Evolutionary conservation across 2,329 filamentous ascomycete genomes (phyloP).

Genomic region (Botrytis pseudocinerea): DNA sequence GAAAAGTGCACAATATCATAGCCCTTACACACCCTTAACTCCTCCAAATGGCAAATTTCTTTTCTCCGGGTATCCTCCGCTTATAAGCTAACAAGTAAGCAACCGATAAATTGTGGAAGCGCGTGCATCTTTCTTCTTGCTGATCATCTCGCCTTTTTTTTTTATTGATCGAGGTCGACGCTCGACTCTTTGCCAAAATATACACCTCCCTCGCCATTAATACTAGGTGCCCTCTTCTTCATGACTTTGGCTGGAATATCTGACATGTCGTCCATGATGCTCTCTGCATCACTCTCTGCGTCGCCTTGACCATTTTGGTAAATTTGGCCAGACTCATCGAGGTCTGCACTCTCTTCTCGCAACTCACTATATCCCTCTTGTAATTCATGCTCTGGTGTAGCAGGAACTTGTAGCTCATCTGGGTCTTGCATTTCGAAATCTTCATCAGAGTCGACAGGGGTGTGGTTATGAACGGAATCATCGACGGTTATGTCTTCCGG

Average conservation of each 20-base stretch:
- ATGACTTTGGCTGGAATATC: constrained; percentile 7
- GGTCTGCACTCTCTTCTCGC: neutral
- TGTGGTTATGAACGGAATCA: neutral
- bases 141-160: neutral
- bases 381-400: constrained; percentile 9
- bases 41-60: neutral
- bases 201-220: neutral
- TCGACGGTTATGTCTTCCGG: neutral
- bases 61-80: constrained; percentile 14
- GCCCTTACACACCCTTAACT: neutral
- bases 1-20: neutral
- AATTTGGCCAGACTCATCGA: constrained; percentile 6
- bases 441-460: constrained; percentile 1
- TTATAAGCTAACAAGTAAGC: neutral
- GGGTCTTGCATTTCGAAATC: constrained; percentile 12
- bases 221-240: neutral
- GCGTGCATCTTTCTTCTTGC: neutral
- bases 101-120: neutral
- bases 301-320: neutral
- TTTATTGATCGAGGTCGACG: constrained; percentile 5
- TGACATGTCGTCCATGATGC: constrained; percentile 19
- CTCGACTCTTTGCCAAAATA: constrained; percentile 3
- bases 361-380: constrained; percentile 3
- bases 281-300: constrained; percentile 2
- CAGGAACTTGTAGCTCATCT: constrained; percentile 13